Percentiles rank a stretch among this genome's conserved stretches.
Evolutionary conservation across 2,329 filamentous ascomycete species (phyloP).

Genomic region (Botryotinia convoluta): DNA sequence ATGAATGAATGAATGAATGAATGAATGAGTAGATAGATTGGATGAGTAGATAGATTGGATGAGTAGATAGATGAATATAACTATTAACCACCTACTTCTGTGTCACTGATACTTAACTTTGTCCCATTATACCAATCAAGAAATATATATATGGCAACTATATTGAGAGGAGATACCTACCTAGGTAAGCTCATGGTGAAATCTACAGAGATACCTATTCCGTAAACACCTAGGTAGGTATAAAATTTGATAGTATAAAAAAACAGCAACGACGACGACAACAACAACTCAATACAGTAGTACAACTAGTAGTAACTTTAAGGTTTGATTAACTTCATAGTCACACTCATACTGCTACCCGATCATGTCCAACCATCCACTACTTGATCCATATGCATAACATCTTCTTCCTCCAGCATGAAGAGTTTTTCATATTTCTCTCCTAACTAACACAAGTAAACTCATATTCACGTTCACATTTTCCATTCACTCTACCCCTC

Average conservation of each 20-base stretch:
- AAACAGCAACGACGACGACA: background rate
- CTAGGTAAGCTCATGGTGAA: too few species aligned
- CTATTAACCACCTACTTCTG: background rate
- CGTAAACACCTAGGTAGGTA: background rate
- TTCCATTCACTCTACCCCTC: background rate
- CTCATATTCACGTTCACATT: constrained; percentile 1
- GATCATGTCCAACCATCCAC: background rate
- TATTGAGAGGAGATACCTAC: background rate
- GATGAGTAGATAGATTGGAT: background rate
- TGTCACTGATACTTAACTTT: background rate
- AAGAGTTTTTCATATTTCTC: background rate
- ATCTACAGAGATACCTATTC: background rate
- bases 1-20: background rate
- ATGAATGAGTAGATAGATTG: background rate
- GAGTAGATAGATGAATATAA: background rate
- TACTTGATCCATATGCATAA: background rate
- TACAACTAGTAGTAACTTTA: background rate
- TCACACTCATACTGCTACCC: background rate
- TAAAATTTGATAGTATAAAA: background rate
- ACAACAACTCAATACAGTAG: background rate
- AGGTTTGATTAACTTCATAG: background rate
- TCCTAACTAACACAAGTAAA: background rate
- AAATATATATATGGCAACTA: background rate
- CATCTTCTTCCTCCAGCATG: background rate
- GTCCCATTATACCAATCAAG: background rate